A percentile compares a stretch with the other conserved stretches of the same genome.
Evolutionary conservation across 2,329 filamentous ascomycete species (phyloP).

Genomic region (Aspergillus sp.): DNA sequence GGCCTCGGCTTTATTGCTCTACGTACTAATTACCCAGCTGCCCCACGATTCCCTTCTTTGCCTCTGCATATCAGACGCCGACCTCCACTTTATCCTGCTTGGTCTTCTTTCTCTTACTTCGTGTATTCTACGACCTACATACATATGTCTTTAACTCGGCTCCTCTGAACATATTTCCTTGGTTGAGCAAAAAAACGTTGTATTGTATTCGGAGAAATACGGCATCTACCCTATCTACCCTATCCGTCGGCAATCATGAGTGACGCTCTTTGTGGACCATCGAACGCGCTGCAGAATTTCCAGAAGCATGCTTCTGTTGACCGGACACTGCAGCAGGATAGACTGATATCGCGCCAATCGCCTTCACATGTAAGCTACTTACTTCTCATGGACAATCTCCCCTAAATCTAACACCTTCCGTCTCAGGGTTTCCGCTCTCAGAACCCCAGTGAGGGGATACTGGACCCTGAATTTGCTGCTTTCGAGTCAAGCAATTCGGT

Average conservation of each 20-base stretch:
- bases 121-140: not conserved
- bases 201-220: not conserved
- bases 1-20: constrained; percentile 19
- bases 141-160: not conserved
- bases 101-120: not conserved
- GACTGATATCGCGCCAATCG: constrained; percentile 55
- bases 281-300: constrained; percentile 72
- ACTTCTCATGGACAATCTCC: not conserved
- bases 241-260: constrained; percentile 51
- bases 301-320: constrained; percentile 69
- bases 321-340: constrained; percentile 71
- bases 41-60: constrained; percentile 15
- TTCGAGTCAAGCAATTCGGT: constrained; percentile 54
- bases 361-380: constrained; percentile 52
- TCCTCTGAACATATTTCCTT: not conserved
- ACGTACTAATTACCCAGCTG: not conserved
- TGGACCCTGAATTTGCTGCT: constrained; percentile 69
- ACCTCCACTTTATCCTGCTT: not conserved
- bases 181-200: not conserved
- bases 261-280: constrained; percentile 70
- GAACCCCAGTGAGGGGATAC: constrained; percentile 52
- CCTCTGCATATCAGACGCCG: not conserved
- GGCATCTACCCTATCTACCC: not conserved
- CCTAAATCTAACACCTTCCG: constrained; percentile 10
- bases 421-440: constrained; percentile 63